These are phyloP conservation scores for Plectosphaerella cucumerina DNA, from an alignment of 2,329 filamentous ascomycete genomes.

Conservation along the genomic window DNA sequence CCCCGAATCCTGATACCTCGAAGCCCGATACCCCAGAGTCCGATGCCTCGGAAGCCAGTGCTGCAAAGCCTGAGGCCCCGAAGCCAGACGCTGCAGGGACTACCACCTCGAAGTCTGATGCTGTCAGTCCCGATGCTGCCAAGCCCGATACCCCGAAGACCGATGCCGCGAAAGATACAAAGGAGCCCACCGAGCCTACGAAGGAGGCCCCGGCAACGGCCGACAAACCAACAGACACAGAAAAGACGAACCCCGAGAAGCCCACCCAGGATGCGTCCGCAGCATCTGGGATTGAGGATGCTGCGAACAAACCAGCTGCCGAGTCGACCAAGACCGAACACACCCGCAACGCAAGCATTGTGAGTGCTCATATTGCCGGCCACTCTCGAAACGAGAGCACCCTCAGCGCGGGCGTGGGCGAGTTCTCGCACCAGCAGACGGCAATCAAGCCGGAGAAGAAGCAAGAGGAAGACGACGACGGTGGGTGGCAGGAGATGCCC, in stretches of 20 bases:
- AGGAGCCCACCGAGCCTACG: not conserved
- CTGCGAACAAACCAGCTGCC: not conserved
- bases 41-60: conserved; percentile 6
- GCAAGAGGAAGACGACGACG: conserved; percentile 55
- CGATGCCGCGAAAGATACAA: conserved; percentile 5
- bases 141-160: conserved; percentile 2
- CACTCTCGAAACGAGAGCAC: conserved; percentile 28
- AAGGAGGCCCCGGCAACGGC: not conserved
- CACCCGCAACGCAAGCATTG: not conserved
- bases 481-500: conserved; percentile 89
- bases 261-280: not conserved
- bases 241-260: not conserved
- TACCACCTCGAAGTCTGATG: conserved; percentile 6
- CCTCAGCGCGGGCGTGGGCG: conserved; percentile 37
- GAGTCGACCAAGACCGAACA: not conserved
- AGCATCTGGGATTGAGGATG: too few species aligned
- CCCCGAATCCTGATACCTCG: not conserved
- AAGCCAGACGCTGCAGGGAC: too few species aligned
- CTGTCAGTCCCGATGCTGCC: not conserved
- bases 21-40: conserved; percentile 2
- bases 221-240: not conserved
- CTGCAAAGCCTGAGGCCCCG: not conserved
- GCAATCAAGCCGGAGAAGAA: conserved; percentile 52
- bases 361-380: not conserved
- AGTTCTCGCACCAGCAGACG: conserved; percentile 87